These are phyloP conservation scores for Emergomyces pasteurianus DNA, from an alignment of 2,329 filamentous ascomycete genomes.

Conservation along the genomic window DNA sequence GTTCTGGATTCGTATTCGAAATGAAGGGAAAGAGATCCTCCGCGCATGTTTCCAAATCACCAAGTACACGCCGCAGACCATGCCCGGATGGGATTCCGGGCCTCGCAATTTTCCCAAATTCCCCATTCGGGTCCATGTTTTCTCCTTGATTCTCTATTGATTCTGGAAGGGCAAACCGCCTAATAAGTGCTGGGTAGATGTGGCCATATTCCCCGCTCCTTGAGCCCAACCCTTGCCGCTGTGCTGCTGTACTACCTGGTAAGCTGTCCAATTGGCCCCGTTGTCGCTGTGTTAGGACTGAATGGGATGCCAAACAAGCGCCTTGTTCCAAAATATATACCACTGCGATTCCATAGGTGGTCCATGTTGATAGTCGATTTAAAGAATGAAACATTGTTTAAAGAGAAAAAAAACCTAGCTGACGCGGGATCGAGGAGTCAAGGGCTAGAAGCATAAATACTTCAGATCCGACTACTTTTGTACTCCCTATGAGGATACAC, in stretches of 20 bases:
- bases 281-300: neutral
- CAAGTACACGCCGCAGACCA: conserved; percentile 4
- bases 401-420: neutral
- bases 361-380: neutral
- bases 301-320: neutral
- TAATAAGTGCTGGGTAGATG: neutral
- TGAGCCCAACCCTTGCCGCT: neutral
- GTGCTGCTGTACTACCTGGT: neutral
- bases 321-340: neutral
- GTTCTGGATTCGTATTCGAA: neutral
- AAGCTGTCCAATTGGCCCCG: neutral
- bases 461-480: neutral
- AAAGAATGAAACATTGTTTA: neutral
- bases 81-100: neutral
- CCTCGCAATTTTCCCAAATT: neutral
- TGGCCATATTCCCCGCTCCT: neutral
- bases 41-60: conserved; percentile 9
- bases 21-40: conserved; percentile 6
- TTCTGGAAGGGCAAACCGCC: neutral
- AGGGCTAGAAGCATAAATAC: neutral
- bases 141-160: neutral
- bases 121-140: neutral
- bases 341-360: neutral
- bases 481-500: neutral
- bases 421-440: neutral